Percentiles rank a stretch among this genome's conserved stretches.
Evolutionary conservation across 768 basidiomycete genomes (phyloP).

Genomic region (Rhizopogon vesiculosus): DNA sequence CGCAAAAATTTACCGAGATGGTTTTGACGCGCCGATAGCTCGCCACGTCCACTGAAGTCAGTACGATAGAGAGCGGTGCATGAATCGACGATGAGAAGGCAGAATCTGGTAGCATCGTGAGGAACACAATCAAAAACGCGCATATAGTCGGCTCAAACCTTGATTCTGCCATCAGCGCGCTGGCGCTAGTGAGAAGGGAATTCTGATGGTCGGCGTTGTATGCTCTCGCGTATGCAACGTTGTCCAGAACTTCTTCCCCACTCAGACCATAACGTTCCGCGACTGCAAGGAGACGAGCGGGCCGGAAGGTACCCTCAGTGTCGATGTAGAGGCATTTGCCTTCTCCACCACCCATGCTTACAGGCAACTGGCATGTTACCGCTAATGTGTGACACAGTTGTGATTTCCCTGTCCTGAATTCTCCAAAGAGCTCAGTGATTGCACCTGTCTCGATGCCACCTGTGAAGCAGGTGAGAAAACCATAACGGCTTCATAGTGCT

Average conservation of each 20-base stretch:
- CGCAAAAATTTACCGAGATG: slow-evolving; percentile 95
- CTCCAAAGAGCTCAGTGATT: slow-evolving; percentile 97
- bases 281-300: slow-evolving; percentile 88
- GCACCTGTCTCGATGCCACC: slow-evolving; percentile 98
- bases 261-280: slow-evolving; percentile 96
- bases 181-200: slow-evolving; percentile 82
- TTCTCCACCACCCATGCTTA: slow-evolving; percentile 97
- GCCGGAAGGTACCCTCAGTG: slow-evolving; percentile 98
- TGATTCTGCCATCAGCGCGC: slow-evolving; percentile 99
- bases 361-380: slow-evolving; percentile 95
- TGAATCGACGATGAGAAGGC: slow-evolving; percentile 93
- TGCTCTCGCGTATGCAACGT: slow-evolving; percentile 96
- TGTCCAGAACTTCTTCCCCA: slow-evolving; percentile 96
- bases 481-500: background rate
- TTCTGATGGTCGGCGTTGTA: slow-evolving; percentile 99
- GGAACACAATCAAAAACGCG: slow-evolving; percentile 4
- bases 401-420: slow-evolving; percentile 97
- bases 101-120: slow-evolving; percentile 59
- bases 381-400: slow-evolving; percentile 98
- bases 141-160: slow-evolving; percentile 47
- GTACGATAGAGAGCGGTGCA: slow-evolving; percentile 94
- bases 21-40: slow-evolving; percentile 90
- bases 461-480: slow-evolving; percentile 25
- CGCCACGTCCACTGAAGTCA: slow-evolving; percentile 93
- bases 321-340: slow-evolving; percentile 99